Evolutionary conservation across 208 protist species (phyloP), one percentile per base, ranked within the genome.

Genomic region (Wallacemonas sp.): DNA sequence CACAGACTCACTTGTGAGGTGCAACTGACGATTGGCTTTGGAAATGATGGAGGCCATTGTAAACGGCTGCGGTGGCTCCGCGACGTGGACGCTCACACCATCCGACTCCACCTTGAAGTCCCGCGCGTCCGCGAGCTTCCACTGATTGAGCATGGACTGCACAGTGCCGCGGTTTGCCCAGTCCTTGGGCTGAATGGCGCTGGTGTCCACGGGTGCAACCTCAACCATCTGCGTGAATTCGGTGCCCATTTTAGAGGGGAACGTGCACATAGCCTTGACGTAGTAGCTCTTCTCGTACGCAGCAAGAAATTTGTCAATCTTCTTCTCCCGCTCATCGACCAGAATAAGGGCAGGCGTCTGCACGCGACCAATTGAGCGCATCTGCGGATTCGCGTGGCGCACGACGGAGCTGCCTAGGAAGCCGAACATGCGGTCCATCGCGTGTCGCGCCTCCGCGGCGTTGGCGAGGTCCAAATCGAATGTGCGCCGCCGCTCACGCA

Each of bases 321-420:
- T 79, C 39, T 83, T 68, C 73, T 95, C 85, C 39, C 89, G 77
- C 42, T 92, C 82, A 41, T 82, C 61, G 63, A 95, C 84, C n/a
- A 95, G 79, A 44, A 95, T 93, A 39, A 97, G 80, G 6, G 91
- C 86, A 6, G 91, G 91, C 6, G 91, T 97, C 70, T 97, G 91
- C 46, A 97, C 91, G 56, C 91, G 89, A 22, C 91, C 91, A 61
- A 97, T 93, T 19, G 91, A 95, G 26, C 89, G 86, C 88, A 94
- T 90, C 59, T 93, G 79, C 36, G 86, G 66, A 79, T 97, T 93
- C 41, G 84, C 86, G 63, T 86, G 82, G 63, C 91, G 85, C 70
- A 97, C 85, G 9, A 94, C 85, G 30, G 82, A 90, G 75, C 89
- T 95, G 49, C 88, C 91, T n/a, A 95, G 72, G 73, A 97, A 97